Evolutionary conservation across 1,284 basidiomycete genomes (phyloP), one percentile per base, ranked within the genome.

Genomic region (Moniliophthora roreri): DNA sequence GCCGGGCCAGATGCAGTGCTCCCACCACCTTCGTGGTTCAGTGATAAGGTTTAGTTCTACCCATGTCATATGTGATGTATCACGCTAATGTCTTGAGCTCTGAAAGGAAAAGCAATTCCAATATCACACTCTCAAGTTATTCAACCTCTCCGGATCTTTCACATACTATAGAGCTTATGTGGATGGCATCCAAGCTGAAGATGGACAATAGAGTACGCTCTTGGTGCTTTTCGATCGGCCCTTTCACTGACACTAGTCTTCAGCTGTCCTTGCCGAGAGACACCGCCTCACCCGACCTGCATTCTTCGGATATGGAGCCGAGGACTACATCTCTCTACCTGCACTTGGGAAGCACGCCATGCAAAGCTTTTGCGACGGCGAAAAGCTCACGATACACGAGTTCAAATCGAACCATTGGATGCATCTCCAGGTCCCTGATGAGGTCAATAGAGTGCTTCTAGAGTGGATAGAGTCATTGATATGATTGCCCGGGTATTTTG

Each of bases 351-450:
- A 46, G 18, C 24, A 46, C 2, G 13, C 28, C 13, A 46, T 24
- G 7, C 4, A 4, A 13, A 24, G 2, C 2, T 46, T 46, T 10
- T 46, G 44, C 24, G 28, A 15, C 7, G 15, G 28, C 26, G 16
- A 20, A 8, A 44, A 44, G n/a, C 13, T 18, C 8, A 13, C 24
- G 5, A 16, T 46, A 26, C 44, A n/a, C 10, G 24, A 46, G 8
- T 46, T 46, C 44, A 46, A 46, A n/a, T 21, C 44, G 15, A 46
- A 24, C 18, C 44, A 46, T n/a, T 46, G 44, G 44, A n/a, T 46
- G 4, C 44, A 46, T 32, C 24, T 46, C 1, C 44, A 46, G 2
- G 24, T 46, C 7, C 44, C 44, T 4, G 44, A 46, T 13, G 13
- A 46, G 24, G 44, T 46, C 1, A 46, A 46, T 32, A n/a, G 28